Evolutionary conservation across 495 filamentous ascomycete genomes (phyloP), one percentile per base, ranked within the genome.

Genomic region (Hyaloscypha variabilis): DNA sequence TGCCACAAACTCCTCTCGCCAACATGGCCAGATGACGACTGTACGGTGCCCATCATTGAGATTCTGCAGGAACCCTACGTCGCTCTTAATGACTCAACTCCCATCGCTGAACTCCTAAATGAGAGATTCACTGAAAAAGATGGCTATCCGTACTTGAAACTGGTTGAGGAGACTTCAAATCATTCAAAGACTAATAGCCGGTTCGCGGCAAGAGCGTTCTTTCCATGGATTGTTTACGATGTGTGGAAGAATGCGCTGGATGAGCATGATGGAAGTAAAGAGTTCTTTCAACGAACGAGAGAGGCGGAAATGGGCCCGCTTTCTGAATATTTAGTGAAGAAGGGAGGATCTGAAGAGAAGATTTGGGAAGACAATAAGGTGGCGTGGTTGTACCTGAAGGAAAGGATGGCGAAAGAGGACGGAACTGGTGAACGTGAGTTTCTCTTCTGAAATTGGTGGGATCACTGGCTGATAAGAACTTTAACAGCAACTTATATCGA

Each of bases 341-440:
- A 17, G 42, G 39, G 60, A 6, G 60, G 60, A 6, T 30, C 29
- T 3, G 60, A 62, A 8, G 24, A 19, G 21, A 26, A n/a, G 25
- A 26, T 51, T 14, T 23, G 26, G 10, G 13, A 62, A 19, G 60
- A 62, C 17, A 10, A 29, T 11, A 62, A 51, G 39, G 26, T 21
- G 17, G 4, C 6, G 49, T 62, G 60, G 60, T 0, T 23, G 14
- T 13, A 5, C 5, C 30, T 62, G 60, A 62, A 42, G 50, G 60
- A 62, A 14, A 62, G 60, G 60, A 62, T 62, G 60, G 50, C 24
- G 11, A 39, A 53, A n/a, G 60, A 62, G 42, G 60, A 62, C 28
- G 60, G 60, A 23, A 62, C 24, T 17, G 42, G 60, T 28, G 60
- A 62, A 23, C 60, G 60, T 62, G 31, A 62, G 60, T 53, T 19